A percentile compares a stretch with the other conserved stretches of the same genome.
Evolutionary conservation across 345 rosid species (phyloP).

Genomic region (Excoecaria agallocha): DNA sequence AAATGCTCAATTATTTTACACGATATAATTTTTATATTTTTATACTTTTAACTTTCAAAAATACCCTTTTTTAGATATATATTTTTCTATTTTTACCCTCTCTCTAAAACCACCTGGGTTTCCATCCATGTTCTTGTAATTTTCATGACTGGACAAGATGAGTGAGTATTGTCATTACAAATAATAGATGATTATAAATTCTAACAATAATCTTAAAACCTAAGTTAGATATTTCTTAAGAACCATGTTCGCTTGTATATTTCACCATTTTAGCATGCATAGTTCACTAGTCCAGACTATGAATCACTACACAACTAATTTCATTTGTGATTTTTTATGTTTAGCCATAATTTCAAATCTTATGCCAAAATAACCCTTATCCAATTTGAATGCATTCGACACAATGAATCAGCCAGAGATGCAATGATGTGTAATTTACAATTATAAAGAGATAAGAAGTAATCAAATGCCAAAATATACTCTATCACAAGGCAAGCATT

Average conservation of each 20-base stretch:
- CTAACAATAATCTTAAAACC: background rate
- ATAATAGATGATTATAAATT: background rate
- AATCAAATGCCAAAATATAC: conserved; percentile 1
- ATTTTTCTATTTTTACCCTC: conserved; percentile 58
- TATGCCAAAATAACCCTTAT: background rate
- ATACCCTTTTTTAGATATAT: too few species aligned
- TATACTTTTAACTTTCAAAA: too few species aligned
- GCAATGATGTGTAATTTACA: background rate
- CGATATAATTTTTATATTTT: too few species aligned
- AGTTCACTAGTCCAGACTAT: background rate
- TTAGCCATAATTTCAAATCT: background rate
- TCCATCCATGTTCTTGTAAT: conserved; percentile 91
- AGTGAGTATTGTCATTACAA: background rate
- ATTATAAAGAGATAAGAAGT: background rate
- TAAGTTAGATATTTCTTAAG: background rate
- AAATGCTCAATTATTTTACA: too few species aligned
- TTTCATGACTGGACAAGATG: conserved; percentile 61
- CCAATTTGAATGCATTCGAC: background rate
- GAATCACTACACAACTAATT: background rate
- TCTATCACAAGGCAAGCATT: background rate
- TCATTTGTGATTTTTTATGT: too few species aligned
- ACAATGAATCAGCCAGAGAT: background rate
- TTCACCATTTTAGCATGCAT: background rate
- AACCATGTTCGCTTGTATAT: background rate
- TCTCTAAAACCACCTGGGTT: conserved; percentile 75